These are phyloP conservation scores for Thymus mandschuricus DNA, from an alignment of 257 asterid genomes.

Conservation along the genomic window DNA sequence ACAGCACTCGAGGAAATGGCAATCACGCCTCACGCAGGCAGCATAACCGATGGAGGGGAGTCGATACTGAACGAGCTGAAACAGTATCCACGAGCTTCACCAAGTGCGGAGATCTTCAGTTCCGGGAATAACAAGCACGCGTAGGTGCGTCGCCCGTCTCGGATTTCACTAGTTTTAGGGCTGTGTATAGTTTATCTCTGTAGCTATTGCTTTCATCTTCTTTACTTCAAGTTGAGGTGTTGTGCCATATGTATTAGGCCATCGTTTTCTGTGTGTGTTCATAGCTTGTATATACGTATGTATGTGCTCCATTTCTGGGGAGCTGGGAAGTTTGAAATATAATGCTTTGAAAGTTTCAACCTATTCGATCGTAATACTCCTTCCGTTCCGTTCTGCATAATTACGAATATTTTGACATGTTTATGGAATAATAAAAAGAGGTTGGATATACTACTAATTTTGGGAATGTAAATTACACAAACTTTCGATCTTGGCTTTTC, in stretches of 20 bases:
- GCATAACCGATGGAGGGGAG: slow-evolving; percentile 47
- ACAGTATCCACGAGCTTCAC: slow-evolving; percentile 51
- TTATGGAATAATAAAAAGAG: no score
- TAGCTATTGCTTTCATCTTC: slow-evolving; percentile 7
- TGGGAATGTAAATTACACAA: no score
- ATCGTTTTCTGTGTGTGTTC: background rate
- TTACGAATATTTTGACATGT: no score
- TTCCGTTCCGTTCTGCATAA: no score
- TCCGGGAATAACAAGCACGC: slow-evolving; percentile 30
- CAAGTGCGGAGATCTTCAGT: slow-evolving; percentile 47
- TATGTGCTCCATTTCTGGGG: background rate
- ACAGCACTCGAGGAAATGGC: slow-evolving; percentile 55
- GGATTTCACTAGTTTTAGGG: background rate
- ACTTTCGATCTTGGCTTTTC: no score
- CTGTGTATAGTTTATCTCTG: background rate
- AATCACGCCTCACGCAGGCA: slow-evolving; percentile 39
- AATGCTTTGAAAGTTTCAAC: background rate
- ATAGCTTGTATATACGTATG: background rate
- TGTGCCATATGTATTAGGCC: background rate
- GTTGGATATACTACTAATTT: background rate
- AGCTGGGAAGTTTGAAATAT: background rate
- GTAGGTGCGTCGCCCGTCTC: background rate
- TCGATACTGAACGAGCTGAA: slow-evolving; percentile 52
- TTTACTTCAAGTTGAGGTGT: background rate
- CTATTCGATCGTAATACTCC: no score